Evolutionary conservation across 176 grass and related monocot genomes (phyloP), one percentile per base, ranked within the genome.

Genomic region (Ensete glaucum): DNA sequence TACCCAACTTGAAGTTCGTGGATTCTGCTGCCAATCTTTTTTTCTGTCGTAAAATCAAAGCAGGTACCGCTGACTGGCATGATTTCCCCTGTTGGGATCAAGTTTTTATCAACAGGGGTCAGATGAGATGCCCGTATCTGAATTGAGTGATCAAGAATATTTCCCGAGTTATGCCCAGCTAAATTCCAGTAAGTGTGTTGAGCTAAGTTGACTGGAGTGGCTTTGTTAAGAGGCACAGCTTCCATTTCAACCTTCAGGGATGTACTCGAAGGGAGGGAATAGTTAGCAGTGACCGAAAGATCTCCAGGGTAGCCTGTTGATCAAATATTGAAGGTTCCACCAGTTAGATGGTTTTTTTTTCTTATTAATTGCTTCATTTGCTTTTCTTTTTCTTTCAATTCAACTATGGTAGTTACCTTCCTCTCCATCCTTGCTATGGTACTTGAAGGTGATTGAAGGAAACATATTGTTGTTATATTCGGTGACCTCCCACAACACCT

Each of bases 181-280:
- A 96, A 80, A 85, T 96, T 96, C 93, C 90, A 93, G 67, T 97
- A 97, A 14, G 93, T 97, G 86, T 93, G 88, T 54, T 97, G 90
- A 1, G 88, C 90, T 74, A 97, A 79, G 69, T 34, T 93, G 53
- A 93, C 88, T 50, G 90, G 90, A 20, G 90, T 93, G 1, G 90
- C 77, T 81, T 88, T 97, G 29, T 88, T 85, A 54, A 74, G 10
- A 53, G 94, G 72, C 58, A 73, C 73, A 24, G 90, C 90, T 84
- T 90, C 87, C 90, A 97, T 97, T 68, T 93, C 85, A 52, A 93
- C 90, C 77, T 87, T 90, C 67, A 97, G 75, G 52, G 72, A 77
- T 69, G 82, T 87, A 54, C 49, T 76, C 10, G 81, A 83, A 51
- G 83, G 85, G 27, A 97, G 86, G 43, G 88, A 97, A 27, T 97